Evolutionary conservation across 176 grass and related monocot genomes (phyloP).

Genomic region (Rhipidocladum racemiflorum): DNA sequence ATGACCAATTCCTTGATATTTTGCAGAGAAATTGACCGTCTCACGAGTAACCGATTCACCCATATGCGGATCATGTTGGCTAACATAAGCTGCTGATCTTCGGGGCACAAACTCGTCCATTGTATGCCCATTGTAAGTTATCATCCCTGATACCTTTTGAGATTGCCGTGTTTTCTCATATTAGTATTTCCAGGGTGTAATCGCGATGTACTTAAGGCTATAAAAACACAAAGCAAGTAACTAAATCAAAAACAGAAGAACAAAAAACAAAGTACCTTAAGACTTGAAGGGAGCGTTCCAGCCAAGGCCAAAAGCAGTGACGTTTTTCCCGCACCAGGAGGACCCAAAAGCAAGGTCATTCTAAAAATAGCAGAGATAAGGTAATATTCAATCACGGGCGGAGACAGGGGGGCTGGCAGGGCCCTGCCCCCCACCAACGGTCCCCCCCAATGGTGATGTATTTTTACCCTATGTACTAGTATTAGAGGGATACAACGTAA

Average conservation of each 20-base stretch:
- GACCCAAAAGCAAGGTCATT: constrained; percentile 80
- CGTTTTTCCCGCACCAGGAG: constrained; percentile 71
- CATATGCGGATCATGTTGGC: constrained; percentile 77
- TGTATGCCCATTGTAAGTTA: constrained; percentile 66
- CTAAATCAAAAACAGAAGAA: background rate
- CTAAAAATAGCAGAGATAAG: constrained; percentile 21
- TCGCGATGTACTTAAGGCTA: background rate
- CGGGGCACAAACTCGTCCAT: constrained; percentile 69
- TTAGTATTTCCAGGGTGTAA: background rate
- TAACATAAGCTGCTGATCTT: constrained; percentile 67
- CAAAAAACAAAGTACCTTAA: constrained; percentile 31
- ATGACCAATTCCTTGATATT: constrained; percentile 65
- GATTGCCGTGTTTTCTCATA: background rate
- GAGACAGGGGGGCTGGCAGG: too few relatives aligned
- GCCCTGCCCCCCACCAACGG: too few relatives aligned
- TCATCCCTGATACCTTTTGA: constrained; percentile 43
- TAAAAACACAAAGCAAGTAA: background rate
- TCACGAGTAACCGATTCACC: constrained; percentile 66
- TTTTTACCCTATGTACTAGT: too few relatives aligned
- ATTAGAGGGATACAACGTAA: background rate
- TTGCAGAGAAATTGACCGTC: constrained; percentile 66
- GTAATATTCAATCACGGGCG: too few relatives aligned
- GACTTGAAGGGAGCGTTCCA: constrained; percentile 48
- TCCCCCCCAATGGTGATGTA: too few relatives aligned
- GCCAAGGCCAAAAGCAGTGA: constrained; percentile 67